A percentile compares a stretch with the other conserved stretches of the same genome.
These are phyloP conservation scores for Paralagenidium karlingii DNA, from an alignment of 352 stramenopile genomes.

Conservation along the genomic window DNA sequence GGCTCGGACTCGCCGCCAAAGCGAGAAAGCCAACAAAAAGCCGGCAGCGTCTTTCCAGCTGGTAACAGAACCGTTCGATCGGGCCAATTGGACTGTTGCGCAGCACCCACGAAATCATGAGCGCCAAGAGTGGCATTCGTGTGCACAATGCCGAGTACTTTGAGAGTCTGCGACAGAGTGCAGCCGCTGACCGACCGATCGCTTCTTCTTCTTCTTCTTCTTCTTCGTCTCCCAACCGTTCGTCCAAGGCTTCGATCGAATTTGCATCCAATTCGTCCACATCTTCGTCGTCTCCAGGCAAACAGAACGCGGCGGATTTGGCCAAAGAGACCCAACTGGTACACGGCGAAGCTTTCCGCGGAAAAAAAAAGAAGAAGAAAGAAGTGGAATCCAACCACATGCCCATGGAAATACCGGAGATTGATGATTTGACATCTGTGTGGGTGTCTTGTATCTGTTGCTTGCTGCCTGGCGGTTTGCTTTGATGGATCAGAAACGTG, in stretches of 20 bases:
- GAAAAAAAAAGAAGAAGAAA: no score
- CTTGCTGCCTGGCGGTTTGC: neutral
- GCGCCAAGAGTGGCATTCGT: conserved; percentile 48
- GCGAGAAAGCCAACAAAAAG: no score
- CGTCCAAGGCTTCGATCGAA: conserved; percentile 11
- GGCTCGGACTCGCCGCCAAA: no score
- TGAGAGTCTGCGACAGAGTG: conserved; percentile 47
- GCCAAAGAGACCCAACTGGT: conserved; percentile 46
- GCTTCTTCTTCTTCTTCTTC: neutral
- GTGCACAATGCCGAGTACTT: conserved; percentile 69
- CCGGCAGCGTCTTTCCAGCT: no score
- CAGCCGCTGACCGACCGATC: conserved; percentile 1
- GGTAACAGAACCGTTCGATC: no score
- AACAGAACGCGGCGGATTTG: conserved; percentile 22
- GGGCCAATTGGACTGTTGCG: no score
- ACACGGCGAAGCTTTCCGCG: no score
- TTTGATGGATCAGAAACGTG: conserved; percentile 28
- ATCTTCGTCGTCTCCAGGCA: conserved; percentile 10
- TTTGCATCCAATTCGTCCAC: conserved; percentile 9
- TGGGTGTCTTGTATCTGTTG: neutral
- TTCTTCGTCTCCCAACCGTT: conserved; percentile 2
- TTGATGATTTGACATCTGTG: neutral
- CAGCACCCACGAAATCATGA: neutral
- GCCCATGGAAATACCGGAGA: no score
- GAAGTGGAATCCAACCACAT: no score